phyloP scores from a whole-genome alignment of 208 protist species.

The Histomonas meleagridis region DNA sequence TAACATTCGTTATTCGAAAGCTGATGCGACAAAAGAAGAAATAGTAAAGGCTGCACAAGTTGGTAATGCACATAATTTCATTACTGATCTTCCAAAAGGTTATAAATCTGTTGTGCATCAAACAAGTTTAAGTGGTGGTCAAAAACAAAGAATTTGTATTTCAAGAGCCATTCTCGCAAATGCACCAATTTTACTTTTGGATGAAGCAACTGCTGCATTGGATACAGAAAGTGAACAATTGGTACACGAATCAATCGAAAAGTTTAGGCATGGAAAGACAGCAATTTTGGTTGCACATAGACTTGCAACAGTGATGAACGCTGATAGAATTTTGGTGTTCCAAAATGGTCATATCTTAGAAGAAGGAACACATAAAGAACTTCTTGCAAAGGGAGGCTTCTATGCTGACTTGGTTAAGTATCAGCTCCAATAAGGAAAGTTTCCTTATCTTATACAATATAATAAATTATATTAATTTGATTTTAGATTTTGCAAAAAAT shows the following conservation, averaged over 20 bases:
- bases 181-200: constrained; percentile 48
- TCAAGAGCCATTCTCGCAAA: neutral
- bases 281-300: constrained; percentile 74
- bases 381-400: neutral
- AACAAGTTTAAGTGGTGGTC: neutral
- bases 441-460: no score
- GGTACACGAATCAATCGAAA: constrained; percentile 62
- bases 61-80: constrained; percentile 37
- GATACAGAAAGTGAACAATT: constrained; percentile 68
- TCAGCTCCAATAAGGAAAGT: constrained; percentile 24
- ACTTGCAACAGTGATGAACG: constrained; percentile 61
- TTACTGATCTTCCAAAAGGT: neutral
- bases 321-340: constrained; percentile 52
- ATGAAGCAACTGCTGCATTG: constrained; percentile 66
- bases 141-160: constrained; percentile 34
- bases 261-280: constrained; percentile 64
- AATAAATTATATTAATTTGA: no score
- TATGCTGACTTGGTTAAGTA: constrained; percentile 7
- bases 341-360: constrained; percentile 49
- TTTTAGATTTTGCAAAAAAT: no score
- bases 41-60: constrained; percentile 48
- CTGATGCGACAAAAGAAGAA: constrained; percentile 39
- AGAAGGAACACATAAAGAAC: constrained; percentile 45
- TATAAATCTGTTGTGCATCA: neutral
- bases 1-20: constrained; percentile 48